phyloP scores from a whole-genome alignment of 2,329 filamentous ascomycete species.

The Botrytis galanthina region DNA sequence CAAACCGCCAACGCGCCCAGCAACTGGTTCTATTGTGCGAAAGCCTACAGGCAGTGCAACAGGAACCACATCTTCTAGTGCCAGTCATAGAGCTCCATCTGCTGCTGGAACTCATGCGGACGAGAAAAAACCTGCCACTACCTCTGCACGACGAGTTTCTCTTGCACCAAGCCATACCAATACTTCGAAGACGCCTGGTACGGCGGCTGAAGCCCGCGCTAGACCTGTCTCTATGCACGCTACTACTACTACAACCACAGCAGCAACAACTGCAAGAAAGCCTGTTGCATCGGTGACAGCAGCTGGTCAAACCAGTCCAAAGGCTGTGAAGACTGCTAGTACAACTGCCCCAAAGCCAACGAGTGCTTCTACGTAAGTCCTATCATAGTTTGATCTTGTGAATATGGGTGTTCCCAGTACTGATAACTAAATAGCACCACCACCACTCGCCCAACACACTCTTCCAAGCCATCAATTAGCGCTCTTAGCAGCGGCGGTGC shows the following conservation, averaged over 20 bases:
- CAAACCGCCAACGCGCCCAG: slow-evolving; percentile 38
- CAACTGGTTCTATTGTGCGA: slow-evolving; percentile 31
- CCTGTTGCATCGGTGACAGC: slow-evolving; percentile 25
- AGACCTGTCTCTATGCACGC: slow-evolving; percentile 19
- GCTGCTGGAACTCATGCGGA: slow-evolving; percentile 36
- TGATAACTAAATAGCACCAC: slow-evolving; percentile 36
- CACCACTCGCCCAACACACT: slow-evolving; percentile 37
- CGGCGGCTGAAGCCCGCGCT: slow-evolving; percentile 35
- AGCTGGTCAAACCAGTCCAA: slow-evolving; percentile 38
- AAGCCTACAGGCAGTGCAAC: slow-evolving; percentile 37
- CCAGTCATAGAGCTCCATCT: slow-evolving; percentile 35
- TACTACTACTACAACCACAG: slow-evolving; percentile 25
- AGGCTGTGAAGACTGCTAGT: slow-evolving; percentile 41
- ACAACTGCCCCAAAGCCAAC: slow-evolving; percentile 38
- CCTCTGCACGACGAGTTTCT: slow-evolving; percentile 36
- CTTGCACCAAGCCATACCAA: slow-evolving; percentile 33
- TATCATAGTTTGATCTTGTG: neutral
- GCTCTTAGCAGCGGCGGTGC: slow-evolving; percentile 35
- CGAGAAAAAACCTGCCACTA: slow-evolving; percentile 34
- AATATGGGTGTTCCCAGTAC: neutral
- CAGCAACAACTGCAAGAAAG: slow-evolving; percentile 36
- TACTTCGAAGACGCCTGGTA: slow-evolving; percentile 31
- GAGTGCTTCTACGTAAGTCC: slow-evolving; percentile 30
- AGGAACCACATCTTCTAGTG: slow-evolving; percentile 34
- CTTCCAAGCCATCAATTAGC: slow-evolving; percentile 39